Evolutionary conservation across 768 basidiomycete genomes (phyloP).

Genomic region (Tulasnella sp.): DNA sequence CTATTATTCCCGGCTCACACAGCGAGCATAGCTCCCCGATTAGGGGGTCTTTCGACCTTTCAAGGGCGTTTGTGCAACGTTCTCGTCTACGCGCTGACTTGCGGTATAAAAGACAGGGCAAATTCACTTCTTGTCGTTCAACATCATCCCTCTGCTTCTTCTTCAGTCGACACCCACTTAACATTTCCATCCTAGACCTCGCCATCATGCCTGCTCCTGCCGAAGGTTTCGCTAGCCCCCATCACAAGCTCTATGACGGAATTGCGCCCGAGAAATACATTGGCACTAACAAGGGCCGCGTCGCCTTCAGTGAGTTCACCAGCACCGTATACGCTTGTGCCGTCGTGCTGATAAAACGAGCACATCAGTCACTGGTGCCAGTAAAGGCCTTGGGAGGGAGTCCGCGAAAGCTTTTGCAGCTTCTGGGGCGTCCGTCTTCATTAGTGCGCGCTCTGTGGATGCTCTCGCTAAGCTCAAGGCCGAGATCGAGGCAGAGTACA

Average conservation of each 20-base stretch:
- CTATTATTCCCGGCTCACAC: not conserved
- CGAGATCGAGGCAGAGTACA: conserved; percentile 21
- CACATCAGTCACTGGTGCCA: conserved; percentile 26
- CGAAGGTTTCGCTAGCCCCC: not conserved
- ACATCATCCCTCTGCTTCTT: not conserved
- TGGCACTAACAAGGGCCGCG: conserved; percentile 14
- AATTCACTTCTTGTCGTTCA: not conserved
- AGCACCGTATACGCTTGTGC: not conserved
- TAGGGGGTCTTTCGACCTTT: not conserved
- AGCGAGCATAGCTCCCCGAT: not conserved
- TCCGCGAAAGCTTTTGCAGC: conserved; percentile 23
- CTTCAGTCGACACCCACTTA: not conserved
- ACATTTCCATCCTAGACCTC: not conserved
- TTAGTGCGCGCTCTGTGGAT: conserved; percentile 20
- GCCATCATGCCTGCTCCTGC: conserved; percentile 17
- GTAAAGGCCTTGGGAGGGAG: conserved; percentile 25
- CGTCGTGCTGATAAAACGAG: not conserved
- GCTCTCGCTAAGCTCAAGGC: conserved; percentile 9
- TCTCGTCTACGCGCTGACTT: not conserved
- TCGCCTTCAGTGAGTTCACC: not conserved
- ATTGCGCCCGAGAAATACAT: conserved; percentile 12
- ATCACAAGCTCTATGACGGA: conserved; percentile 15
- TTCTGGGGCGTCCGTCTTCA: conserved; percentile 23
- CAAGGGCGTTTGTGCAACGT: not conserved
- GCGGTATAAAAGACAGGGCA: not conserved